A percentile compares a stretch with the other conserved stretches of the same genome.
Evolutionary conservation across 2,329 filamentous ascomycete genomes (phyloP).

Genomic region (Cordyceps pruinosa): DNA sequence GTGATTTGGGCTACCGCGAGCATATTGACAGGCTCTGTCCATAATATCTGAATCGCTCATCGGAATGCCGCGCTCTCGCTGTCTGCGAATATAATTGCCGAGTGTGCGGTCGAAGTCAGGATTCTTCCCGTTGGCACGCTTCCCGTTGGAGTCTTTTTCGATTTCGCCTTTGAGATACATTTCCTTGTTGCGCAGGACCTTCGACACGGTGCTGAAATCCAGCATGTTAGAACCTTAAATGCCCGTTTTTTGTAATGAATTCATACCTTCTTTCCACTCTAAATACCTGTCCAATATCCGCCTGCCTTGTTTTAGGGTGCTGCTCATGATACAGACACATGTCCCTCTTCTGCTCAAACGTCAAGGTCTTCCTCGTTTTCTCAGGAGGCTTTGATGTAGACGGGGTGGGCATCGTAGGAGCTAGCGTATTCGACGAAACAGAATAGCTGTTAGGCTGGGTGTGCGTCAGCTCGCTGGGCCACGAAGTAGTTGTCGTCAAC

Average conservation of each 20-base stretch:
- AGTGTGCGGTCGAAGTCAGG: conserved; percentile 90
- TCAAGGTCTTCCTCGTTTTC: conserved; percentile 79
- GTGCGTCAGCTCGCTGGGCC: conserved; percentile 78
- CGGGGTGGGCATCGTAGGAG: conserved; percentile 46
- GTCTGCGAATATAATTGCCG: conserved; percentile 78
- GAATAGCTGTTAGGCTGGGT: conserved; percentile 46
- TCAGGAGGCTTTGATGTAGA: conserved; percentile 29
- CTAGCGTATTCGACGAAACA: conserved; percentile 51
- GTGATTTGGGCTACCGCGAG: conserved; percentile 58
- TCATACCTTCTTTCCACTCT: conserved; percentile 93
- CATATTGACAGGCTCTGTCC: conserved; percentile 78
- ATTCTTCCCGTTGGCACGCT: conserved; percentile 74
- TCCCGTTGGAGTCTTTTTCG: conserved; percentile 63
- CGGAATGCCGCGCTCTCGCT: conserved; percentile 65
- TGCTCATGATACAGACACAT: conserved; percentile 95
- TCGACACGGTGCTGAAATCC: conserved; percentile 80
- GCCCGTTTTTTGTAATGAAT: background rate
- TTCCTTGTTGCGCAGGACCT: conserved; percentile 89
- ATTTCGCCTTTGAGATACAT: conserved; percentile 84
- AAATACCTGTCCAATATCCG: conserved; percentile 91
- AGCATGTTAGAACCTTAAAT: conserved; percentile 17
- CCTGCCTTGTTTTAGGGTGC: conserved; percentile 86
- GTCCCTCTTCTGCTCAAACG: conserved; percentile 77
- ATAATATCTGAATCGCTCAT: conserved; percentile 76
- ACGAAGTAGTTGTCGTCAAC: conserved; percentile 63